These are phyloP conservation scores for Cercospora citrullina DNA, from an alignment of 2,329 filamentous ascomycete genomes.

Conservation along the genomic window DNA sequence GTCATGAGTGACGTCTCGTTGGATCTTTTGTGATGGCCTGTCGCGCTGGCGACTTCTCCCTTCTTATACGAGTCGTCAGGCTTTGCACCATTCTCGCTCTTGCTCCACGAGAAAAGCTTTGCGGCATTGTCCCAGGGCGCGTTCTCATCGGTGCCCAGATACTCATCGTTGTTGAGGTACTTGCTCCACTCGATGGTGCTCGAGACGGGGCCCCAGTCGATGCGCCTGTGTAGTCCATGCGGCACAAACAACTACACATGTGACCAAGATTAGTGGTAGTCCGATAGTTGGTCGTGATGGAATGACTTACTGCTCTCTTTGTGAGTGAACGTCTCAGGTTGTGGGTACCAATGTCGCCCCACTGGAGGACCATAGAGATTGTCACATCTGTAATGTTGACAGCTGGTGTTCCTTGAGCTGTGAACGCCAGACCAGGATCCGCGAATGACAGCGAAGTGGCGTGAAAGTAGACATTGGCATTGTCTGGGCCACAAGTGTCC, in stretches of 20 bases:
- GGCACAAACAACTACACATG: too few relatives aligned
- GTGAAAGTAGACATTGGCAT: conserved; percentile 14
- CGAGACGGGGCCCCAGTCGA: too few relatives aligned
- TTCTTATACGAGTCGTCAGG: conserved; percentile 12
- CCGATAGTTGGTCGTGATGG: too few relatives aligned
- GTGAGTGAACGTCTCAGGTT: too few relatives aligned
- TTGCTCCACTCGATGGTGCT: not conserved
- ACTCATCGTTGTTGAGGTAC: conserved; percentile 1
- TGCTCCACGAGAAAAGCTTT: conserved; percentile 1
- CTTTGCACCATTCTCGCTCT: conserved; percentile 2
- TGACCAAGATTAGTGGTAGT: too few relatives aligned
- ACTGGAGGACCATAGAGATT: too few relatives aligned
- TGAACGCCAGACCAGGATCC: not conserved
- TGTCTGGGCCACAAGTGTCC: conserved; percentile 9
- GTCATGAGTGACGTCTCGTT: conserved; percentile 2
- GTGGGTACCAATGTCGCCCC: too few relatives aligned
- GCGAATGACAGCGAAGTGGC: conserved; percentile 8
- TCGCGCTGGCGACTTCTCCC: conserved; percentile 1
- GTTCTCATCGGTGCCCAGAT: conserved; percentile 4
- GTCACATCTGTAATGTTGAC: too few relatives aligned
- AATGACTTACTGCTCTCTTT: too few relatives aligned
- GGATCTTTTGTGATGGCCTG: conserved; percentile 2
- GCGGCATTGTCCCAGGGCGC: conserved; percentile 13
- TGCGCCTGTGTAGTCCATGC: too few relatives aligned
- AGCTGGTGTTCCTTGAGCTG: too few relatives aligned